Evolutionary conservation across 202 grass and related monocot genomes (phyloP), one percentile per base, ranked within the genome.

Genomic region (Digitaria exilis): DNA sequence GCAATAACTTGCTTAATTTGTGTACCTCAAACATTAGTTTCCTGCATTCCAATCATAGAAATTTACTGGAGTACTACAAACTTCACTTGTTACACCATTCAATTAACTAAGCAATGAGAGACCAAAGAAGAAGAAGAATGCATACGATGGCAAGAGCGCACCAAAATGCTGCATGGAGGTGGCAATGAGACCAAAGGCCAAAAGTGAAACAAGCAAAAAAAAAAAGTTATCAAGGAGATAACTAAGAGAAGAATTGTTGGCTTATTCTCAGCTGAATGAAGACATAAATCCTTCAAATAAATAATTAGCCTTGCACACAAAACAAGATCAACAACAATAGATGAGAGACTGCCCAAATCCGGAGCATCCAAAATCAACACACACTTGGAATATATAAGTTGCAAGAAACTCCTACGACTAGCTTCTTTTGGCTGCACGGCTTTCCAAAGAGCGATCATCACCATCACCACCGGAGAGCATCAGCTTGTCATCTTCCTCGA

Each of bases 331-430:
- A 80, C n/a, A n/a, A n/a, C 29, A 59, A 78, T 31, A 76, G 62
- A 74, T 32, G 68, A 42, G n/a, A n/a, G 60, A 89, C 26, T 3
- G 49, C 29, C 51, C 67, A 87, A n/a, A 75, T 78, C 66, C n/a
- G n/a, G n/a, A n/a, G n/a, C n/a, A n/a, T n/a, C 71, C 88, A 83
- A 90, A 87, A 90, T 45, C 54, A 79, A 66, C 77, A 87, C n/a
- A n/a, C 62, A 82, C 61, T 82, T 52, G 43, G 54, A 69, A 57
- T 39, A 64, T n/a, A n/a, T 73, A 56, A 15, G 44, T 37, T 64
- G 32, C 87, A 63, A 80, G 25, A 77, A n/a, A 76, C 77, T 64
- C 54, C 83, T 67, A 82, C 67, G 21, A 54, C 57, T 89, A 78
- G 76, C 78, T 85, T n/a, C n/a, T n/a, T 58, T 58, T 76, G 44